These are phyloP conservation scores for Oenanthe sinensis DNA, from an alignment of 129 eudicot genomes.

Conservation along the genomic window DNA sequence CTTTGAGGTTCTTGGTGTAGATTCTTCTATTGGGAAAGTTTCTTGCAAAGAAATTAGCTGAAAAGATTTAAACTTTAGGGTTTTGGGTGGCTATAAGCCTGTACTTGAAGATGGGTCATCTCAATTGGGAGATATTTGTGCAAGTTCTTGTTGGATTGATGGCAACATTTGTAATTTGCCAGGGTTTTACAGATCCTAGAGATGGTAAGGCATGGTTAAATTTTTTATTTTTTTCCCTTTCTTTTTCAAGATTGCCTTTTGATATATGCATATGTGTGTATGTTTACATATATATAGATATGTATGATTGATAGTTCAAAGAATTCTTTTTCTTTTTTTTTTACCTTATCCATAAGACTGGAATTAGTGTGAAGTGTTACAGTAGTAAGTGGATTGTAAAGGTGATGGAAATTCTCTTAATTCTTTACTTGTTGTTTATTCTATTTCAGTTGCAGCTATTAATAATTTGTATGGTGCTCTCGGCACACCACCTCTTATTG, in stretches of 20 bases:
- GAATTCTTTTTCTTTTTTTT: neutral
- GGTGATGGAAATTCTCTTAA: neutral
- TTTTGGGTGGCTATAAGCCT: neutral
- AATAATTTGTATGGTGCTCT: slow-evolving; percentile 68
- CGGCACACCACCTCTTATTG: slow-evolving; percentile 69
- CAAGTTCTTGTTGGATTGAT: slow-evolving; percentile 29
- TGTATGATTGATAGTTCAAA: neutral
- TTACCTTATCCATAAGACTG: slow-evolving; percentile 1
- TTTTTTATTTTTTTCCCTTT: neutral
- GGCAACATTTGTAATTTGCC: slow-evolving; percentile 26
- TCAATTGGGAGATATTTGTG: slow-evolving; percentile 24
- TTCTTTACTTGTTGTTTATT: slow-evolving; percentile 1
- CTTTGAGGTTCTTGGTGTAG: slow-evolving; percentile 10
- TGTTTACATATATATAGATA: neutral
- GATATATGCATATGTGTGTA: neutral
- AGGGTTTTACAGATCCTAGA: slow-evolving; percentile 55
- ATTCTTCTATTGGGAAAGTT: neutral
- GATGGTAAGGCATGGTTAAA: slow-evolving; percentile 44
- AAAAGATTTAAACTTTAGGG: neutral
- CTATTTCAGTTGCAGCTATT: slow-evolving; percentile 64
- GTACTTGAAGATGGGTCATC: slow-evolving; percentile 30
- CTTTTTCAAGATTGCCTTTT: neutral
- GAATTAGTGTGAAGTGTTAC: neutral
- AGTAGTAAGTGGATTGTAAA: neutral
- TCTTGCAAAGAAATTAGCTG: neutral